Percentiles rank a stretch among this genome's conserved stretches.
phyloP scores from a whole-genome alignment of 495 filamentous ascomycete species.

The Clohesyomyces aquaticus region DNA sequence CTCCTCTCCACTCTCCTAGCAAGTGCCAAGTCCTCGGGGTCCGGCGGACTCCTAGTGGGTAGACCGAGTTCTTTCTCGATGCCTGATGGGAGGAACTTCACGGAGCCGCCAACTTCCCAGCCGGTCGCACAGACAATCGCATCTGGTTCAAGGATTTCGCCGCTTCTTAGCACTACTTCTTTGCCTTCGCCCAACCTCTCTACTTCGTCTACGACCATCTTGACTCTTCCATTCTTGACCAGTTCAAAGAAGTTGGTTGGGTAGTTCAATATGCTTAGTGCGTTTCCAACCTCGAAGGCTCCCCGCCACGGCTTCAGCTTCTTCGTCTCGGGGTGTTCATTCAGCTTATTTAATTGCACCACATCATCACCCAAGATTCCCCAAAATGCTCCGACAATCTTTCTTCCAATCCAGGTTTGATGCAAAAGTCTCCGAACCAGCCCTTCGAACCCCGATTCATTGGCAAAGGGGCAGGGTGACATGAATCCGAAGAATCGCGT shows the following conservation, averaged over 20 bases:
- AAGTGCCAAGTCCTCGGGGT: constrained; percentile 9
- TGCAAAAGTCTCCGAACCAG: constrained; percentile 64
- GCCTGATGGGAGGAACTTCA: constrained; percentile 64
- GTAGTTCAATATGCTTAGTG: constrained; percentile 38
- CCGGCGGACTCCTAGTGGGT: constrained; percentile 7
- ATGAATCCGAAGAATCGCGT: constrained; percentile 68
- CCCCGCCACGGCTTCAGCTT: constrained; percentile 68
- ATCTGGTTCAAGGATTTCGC: constrained; percentile 60
- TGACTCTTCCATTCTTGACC: constrained; percentile 56
- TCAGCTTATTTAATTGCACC: constrained; percentile 61
- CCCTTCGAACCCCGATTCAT: constrained; percentile 51
- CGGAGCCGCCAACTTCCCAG: constrained; percentile 54
- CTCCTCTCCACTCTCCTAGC: constrained; percentile 15
- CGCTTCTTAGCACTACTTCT: constrained; percentile 59
- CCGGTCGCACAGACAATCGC: constrained; percentile 61
- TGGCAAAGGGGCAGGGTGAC: constrained; percentile 65
- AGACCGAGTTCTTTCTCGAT: constrained; percentile 29
- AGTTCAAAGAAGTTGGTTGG: constrained; percentile 33
- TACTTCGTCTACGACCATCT: constrained; percentile 66
- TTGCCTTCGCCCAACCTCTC: constrained; percentile 52
- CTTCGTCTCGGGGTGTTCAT: constrained; percentile 62
- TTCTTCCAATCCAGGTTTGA: constrained; percentile 66
- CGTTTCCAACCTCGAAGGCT: constrained; percentile 52
- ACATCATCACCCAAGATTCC: constrained; percentile 64
- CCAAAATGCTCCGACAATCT: constrained; percentile 72